Evolutionary conservation across 495 filamentous ascomycete genomes (phyloP).

Genomic region (Penicillium pulvis): DNA sequence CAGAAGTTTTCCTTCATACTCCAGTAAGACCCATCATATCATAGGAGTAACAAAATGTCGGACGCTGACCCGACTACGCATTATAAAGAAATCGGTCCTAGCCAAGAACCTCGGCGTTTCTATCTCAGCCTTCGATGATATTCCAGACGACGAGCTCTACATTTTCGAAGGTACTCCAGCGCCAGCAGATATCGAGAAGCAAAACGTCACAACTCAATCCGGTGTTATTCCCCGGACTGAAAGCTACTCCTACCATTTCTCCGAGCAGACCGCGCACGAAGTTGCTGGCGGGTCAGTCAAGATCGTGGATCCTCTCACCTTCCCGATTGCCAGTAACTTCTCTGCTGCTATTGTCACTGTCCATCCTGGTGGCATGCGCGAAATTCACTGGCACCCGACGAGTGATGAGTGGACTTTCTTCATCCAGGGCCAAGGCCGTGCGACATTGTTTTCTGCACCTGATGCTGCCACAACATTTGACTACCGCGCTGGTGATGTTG

Average conservation of each 20-base stretch:
- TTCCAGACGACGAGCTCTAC: slow-evolving; percentile 62
- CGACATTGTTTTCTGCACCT: slow-evolving; percentile 65
- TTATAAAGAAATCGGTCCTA: slow-evolving; percentile 53
- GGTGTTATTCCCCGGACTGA: slow-evolving; percentile 53
- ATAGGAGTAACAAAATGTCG: too few species aligned
- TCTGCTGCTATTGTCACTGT: slow-evolving; percentile 66
- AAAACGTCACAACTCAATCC: slow-evolving; percentile 61
- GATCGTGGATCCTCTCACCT: slow-evolving; percentile 63
- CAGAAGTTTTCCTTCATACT: slow-evolving; percentile 63
- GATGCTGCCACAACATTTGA: slow-evolving; percentile 68
- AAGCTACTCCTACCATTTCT: slow-evolving; percentile 70
- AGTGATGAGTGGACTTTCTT: slow-evolving; percentile 81
- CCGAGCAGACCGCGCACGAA: slow-evolving; percentile 57
- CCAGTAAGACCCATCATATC: slow-evolving; percentile 20
- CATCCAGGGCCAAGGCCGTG: slow-evolving; percentile 64
- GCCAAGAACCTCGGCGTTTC: slow-evolving; percentile 63
- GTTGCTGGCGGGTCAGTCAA: slow-evolving; percentile 67
- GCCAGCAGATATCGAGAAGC: slow-evolving; percentile 59
- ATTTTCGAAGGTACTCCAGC: slow-evolving; percentile 70
- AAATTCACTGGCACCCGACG: slow-evolving; percentile 79
- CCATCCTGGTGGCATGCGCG: slow-evolving; percentile 70
- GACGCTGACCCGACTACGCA: background rate
- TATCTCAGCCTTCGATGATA: slow-evolving; percentile 55
- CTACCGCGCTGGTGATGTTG: slow-evolving; percentile 72
- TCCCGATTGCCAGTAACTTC: slow-evolving; percentile 63